These are phyloP conservation scores for Trifolium dubium DNA, from an alignment of 306 rosid genomes.

Conservation along the genomic window DNA sequence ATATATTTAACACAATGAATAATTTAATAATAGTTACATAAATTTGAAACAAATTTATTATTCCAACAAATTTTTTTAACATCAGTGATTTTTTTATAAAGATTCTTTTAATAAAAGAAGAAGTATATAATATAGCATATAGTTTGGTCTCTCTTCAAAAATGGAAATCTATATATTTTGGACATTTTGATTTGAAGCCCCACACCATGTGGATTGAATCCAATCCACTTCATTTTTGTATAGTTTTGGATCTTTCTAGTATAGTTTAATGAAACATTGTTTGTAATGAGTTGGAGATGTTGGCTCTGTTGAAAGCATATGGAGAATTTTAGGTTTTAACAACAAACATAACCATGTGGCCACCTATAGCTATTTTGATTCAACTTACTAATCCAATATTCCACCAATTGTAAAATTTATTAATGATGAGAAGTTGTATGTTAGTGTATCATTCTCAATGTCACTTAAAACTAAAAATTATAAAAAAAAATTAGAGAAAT, in stretches of 20 bases:
- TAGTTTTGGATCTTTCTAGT: slow-evolving; percentile 37
- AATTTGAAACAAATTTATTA: too few species aligned
- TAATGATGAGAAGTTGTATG: not conserved
- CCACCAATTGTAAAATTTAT: slow-evolving; percentile 1
- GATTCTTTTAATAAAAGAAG: too few species aligned
- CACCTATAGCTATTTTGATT: slow-evolving; percentile 41
- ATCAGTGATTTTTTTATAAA: too few species aligned
- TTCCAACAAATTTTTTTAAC: too few species aligned
- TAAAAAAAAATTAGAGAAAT: not conserved
- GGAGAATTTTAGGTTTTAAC: slow-evolving; percentile 31
- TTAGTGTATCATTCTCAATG: not conserved
- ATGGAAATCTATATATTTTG: slow-evolving; percentile 7
- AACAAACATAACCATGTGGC: slow-evolving; percentile 53
- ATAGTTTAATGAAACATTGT: slow-evolving; percentile 28
- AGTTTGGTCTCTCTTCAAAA: slow-evolving; percentile 14
- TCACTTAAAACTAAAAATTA: not conserved
- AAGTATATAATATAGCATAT: not conserved
- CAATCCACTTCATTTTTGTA: slow-evolving; percentile 28
- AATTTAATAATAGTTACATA: too few species aligned
- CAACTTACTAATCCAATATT: slow-evolving; percentile 18
- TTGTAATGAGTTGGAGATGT: slow-evolving; percentile 45
- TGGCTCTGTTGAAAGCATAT: slow-evolving; percentile 36
- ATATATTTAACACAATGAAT: too few species aligned
- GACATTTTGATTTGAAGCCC: slow-evolving; percentile 29
- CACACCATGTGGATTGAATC: slow-evolving; percentile 45